Evolutionary conservation across 2,329 filamentous ascomycete species (phyloP).

Genomic region (Monilinia laxa): DNA sequence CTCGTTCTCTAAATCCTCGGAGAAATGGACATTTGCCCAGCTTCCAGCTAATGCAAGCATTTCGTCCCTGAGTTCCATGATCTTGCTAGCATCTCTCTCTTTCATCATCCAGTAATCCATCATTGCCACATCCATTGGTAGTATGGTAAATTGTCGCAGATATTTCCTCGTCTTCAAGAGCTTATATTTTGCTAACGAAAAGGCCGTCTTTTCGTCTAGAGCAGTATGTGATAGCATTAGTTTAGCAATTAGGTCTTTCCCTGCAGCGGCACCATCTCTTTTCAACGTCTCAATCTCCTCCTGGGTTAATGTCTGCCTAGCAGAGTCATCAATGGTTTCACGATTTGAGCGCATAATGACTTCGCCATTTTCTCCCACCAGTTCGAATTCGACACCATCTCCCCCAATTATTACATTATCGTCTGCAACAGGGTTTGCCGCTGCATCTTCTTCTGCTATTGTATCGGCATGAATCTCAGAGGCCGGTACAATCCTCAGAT

Average conservation of each 20-base stretch:
- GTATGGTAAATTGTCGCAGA: conserved; percentile 78
- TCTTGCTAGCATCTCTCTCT: conserved; percentile 76
- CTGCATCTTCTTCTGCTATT: conserved; percentile 52
- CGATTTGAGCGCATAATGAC: conserved; percentile 56
- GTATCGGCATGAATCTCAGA: conserved; percentile 82
- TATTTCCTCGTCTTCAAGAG: conserved; percentile 93
- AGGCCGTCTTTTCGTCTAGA: conserved; percentile 90
- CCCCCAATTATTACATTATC: conserved; percentile 46
- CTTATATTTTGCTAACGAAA: conserved; percentile 94
- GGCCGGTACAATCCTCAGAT: conserved; percentile 75
- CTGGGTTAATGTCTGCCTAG: conserved; percentile 72
- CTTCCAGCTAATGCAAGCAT: conserved; percentile 76
- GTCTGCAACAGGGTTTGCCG: conserved; percentile 44
- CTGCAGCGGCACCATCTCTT: conserved; percentile 70
- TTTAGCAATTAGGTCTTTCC: conserved; percentile 89
- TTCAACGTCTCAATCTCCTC: conserved; percentile 72
- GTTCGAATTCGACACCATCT: conserved; percentile 47
- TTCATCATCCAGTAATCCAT: conserved; percentile 75
- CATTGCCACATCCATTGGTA: conserved; percentile 77
- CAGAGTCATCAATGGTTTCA: conserved; percentile 59
- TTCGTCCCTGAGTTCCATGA: conserved; percentile 85
- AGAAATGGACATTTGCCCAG: conserved; percentile 85
- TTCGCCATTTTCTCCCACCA: conserved; percentile 50
- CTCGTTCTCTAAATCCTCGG: conserved; percentile 26
- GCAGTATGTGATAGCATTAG: conserved; percentile 85